A percentile compares a stretch with the other conserved stretches of the same genome.
Evolutionary conservation across 2,329 filamentous ascomycete species (phyloP).

Genomic region (Gnomoniopsis sp.): DNA sequence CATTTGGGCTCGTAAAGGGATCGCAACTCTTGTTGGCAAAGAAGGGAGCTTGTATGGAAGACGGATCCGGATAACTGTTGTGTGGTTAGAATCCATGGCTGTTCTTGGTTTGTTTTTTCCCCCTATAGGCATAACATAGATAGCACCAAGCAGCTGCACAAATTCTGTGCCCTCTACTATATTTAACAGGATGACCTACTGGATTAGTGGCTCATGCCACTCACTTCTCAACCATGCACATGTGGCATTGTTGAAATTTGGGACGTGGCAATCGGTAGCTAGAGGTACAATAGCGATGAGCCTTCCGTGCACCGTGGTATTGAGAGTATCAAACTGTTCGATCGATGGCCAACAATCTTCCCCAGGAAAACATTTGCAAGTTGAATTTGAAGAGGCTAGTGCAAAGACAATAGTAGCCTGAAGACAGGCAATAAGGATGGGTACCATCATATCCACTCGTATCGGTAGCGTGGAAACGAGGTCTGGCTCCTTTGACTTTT

Average conservation of each 20-base stretch:
- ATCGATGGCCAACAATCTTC: conserved; percentile 47
- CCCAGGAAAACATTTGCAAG: conserved; percentile 36
- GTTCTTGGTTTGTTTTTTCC: too few species aligned
- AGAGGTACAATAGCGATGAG: conserved; percentile 47
- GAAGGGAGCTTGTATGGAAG: conserved; percentile 29
- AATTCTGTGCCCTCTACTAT: too few species aligned
- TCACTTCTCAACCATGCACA: conserved; percentile 32
- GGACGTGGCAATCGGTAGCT: conserved; percentile 41
- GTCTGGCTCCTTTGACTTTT: too few species aligned
- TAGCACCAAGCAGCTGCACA: too few species aligned
- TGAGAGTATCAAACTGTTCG: conserved; percentile 41
- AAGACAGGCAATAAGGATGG: background rate
- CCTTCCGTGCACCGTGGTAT: conserved; percentile 43
- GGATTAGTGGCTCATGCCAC: conserved; percentile 36
- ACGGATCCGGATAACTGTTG: conserved; percentile 20
- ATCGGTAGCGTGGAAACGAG: too few species aligned
- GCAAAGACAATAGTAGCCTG: background rate
- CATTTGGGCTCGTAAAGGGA: conserved; percentile 18
- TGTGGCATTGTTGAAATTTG: conserved; percentile 32
- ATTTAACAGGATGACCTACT: conserved; percentile 23
- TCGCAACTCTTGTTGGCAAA: conserved; percentile 22
- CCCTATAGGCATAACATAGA: too few species aligned
- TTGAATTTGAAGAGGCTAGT: background rate
- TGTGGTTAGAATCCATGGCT: too few species aligned
- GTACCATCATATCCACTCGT: background rate